Evolutionary conservation across 2,329 filamentous ascomycete species (phyloP).

Genomic region (Calonectria hongkongensis): DNA sequence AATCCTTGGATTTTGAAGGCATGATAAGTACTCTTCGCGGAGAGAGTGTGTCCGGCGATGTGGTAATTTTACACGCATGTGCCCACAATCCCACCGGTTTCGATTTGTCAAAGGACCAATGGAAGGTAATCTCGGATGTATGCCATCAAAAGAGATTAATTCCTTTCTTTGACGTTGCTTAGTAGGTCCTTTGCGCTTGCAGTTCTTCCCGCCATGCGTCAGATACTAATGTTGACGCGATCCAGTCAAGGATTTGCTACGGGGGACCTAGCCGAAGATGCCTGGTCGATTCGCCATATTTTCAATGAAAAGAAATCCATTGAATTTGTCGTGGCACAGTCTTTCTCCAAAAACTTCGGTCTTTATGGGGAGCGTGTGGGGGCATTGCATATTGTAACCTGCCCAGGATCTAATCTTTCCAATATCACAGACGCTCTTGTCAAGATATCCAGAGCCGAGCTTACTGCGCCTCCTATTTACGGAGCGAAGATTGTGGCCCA

Average conservation of each 20-base stretch:
- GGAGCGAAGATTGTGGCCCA: not conserved
- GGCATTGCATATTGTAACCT: slow-evolving; percentile 44
- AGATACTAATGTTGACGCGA: not conserved
- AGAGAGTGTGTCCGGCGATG: slow-evolving; percentile 54
- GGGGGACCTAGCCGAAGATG: slow-evolving; percentile 58
- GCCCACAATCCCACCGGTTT: slow-evolving; percentile 63
- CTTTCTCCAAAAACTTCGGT: slow-evolving; percentile 62
- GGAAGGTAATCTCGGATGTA: slow-evolving; percentile 57
- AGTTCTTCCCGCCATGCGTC: no score
- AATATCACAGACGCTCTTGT: not conserved
- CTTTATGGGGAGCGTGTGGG: slow-evolving; percentile 62
- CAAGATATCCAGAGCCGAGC: not conserved
- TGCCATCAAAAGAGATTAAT: slow-evolving; percentile 56
- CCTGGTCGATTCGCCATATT: slow-evolving; percentile 59
- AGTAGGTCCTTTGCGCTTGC: slow-evolving; percentile 35
- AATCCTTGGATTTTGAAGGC: slow-evolving; percentile 56
- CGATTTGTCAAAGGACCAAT: slow-evolving; percentile 59
- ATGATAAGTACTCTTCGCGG: slow-evolving; percentile 52
- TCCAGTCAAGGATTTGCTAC: slow-evolving; percentile 60
- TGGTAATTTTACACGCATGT: slow-evolving; percentile 62
- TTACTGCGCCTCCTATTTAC: not conserved
- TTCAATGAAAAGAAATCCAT: slow-evolving; percentile 2
- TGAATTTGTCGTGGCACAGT: slow-evolving; percentile 57
- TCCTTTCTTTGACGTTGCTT: slow-evolving; percentile 61
- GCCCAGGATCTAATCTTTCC: not conserved